Base-by-base conservation (phyloP, 305 asterid genomes). In the Solanum chacoense region DNA sequence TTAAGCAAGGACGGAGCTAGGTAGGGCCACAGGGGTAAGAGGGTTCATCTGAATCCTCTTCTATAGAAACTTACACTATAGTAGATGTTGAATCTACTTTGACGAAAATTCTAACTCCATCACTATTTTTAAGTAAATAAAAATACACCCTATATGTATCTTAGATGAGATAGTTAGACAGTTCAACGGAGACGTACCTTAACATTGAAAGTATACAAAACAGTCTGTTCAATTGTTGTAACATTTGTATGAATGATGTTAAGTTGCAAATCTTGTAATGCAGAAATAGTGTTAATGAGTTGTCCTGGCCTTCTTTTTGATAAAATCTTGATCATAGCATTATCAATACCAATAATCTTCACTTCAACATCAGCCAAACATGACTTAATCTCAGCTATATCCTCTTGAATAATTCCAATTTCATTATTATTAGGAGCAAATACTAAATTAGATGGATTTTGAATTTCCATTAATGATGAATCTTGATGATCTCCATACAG, bases 181-280 rank as follows among this genome's bases (percentile, higher is more conserved):
- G 8, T 29, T 31, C 2, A 6, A 50, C 2, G 12, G 32, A n/a
- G 14, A 71, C 18, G 28, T 93, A 95, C 99, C 99, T 97, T 97
- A 89, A 95, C 98, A 88, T 95, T 96, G 95, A 96, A 97, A 5
- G 98, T 95, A 85, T 97, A 97, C 63, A 97, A 97, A 92, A 97
- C 98, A 31, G 98, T 96, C 75, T 97, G 98, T 72, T 97, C 99
- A 90, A 97, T 94, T 26, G 99, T 96, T 20, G 99, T 96, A 50
- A 97, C 92, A 87, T 97, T 97, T 69, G 99, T 96, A 45, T 96
- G 99, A 86, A 97, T 94, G 89, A 97, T 95, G 75, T 80, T 91
- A 75, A 97, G 97, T 88, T 95, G 98, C 96, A 97, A 92, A 89
- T 97, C 98, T 88, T 97, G 98, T 88, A 97, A 95, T 14, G 99